phyloP scores from a whole-genome alignment of 768 basidiomycete genomes.

The Tylopilus sp. region DNA sequence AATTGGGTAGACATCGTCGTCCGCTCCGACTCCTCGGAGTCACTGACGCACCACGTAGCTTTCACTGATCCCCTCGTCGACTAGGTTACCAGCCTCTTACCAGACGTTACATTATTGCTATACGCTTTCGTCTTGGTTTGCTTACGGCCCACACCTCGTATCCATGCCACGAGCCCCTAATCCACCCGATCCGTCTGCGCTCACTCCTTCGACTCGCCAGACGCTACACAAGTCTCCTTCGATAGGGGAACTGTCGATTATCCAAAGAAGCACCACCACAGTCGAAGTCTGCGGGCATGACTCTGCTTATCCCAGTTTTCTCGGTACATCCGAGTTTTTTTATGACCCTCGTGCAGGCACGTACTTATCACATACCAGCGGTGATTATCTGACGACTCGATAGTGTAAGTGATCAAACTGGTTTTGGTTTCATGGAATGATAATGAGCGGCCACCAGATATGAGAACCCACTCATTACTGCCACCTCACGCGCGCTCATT shows the following conservation, averaged over 20 bases:
- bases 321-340: conserved; percentile 53
- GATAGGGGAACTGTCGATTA: conserved; percentile 27
- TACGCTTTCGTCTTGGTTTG: not conserved
- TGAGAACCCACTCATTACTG: conserved; percentile 76
- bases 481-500: conserved; percentile 69
- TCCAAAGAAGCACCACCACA: conserved; percentile 52
- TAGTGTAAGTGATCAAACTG: conserved; percentile 27
- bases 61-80: not conserved
- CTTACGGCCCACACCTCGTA: not conserved
- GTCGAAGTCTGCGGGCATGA: conserved; percentile 69
- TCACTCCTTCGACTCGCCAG: not conserved
- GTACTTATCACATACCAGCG: conserved; percentile 24
- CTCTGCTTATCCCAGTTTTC: conserved; percentile 37
- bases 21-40: too few species aligned
- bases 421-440: not conserved
- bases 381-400: conserved; percentile 5
- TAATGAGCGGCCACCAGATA: conserved; percentile 43
- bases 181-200: not conserved
- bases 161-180: conserved; percentile 13
- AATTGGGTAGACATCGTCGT: not conserved
- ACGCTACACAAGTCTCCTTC: conserved; percentile 9
- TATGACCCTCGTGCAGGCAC: conserved; percentile 71
- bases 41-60: not conserved
- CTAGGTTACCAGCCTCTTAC: not conserved
- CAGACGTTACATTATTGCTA: too few species aligned